These are phyloP conservation scores for Cyphellophora attinorum DNA, from an alignment of 2,329 filamentous ascomycete species.

Conservation along the genomic window DNA sequence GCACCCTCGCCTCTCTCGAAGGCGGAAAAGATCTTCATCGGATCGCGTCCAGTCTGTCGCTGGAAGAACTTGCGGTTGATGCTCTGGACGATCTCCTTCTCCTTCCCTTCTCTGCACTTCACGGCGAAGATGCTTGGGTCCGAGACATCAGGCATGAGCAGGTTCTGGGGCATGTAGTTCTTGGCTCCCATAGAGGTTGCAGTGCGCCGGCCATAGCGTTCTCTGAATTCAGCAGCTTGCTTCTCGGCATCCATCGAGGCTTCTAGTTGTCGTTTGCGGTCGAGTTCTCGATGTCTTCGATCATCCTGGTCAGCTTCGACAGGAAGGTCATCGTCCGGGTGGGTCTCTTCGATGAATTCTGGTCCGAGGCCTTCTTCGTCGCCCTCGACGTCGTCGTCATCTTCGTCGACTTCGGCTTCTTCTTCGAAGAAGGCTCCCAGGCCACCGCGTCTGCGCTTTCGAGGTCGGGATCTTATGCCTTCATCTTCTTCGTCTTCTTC, in stretches of 20 bases:
- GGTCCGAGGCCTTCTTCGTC: conserved; percentile 84
- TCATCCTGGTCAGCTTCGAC: conserved; percentile 77
- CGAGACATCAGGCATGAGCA: conserved; percentile 74
- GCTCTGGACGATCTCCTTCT: conserved; percentile 77
- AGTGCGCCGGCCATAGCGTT: conserved; percentile 76
- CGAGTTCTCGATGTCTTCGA: conserved; percentile 83
- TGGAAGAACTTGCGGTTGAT: conserved; percentile 87
- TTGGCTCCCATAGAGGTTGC: conserved; percentile 56
- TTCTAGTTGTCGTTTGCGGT: conserved; percentile 80
- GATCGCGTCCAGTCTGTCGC: conserved; percentile 64
- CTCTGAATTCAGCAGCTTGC: conserved; percentile 74
- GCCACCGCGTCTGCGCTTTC: conserved; percentile 63
- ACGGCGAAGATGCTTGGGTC: conserved; percentile 95
- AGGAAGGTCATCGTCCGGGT: conserved; percentile 76
- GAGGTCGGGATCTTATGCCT: conserved; percentile 51
- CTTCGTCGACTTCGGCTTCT: conserved; percentile 92
- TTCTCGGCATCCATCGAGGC: conserved; percentile 88
- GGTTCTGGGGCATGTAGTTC: conserved; percentile 69
- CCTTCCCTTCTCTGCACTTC: conserved; percentile 88
- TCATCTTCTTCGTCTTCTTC: conserved; percentile 17
- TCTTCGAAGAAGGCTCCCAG: conserved; percentile 90
- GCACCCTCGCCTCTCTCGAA: conserved; percentile 74
- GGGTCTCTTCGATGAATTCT: conserved; percentile 78
- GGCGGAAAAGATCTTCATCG: conserved; percentile 74
- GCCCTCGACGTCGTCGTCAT: conserved; percentile 79